A percentile compares a stretch with the other conserved stretches of the same genome.
Conservation (phyloP, 1,284 basidiomycete species). For the Hemileccinum hortonii region DNA sequence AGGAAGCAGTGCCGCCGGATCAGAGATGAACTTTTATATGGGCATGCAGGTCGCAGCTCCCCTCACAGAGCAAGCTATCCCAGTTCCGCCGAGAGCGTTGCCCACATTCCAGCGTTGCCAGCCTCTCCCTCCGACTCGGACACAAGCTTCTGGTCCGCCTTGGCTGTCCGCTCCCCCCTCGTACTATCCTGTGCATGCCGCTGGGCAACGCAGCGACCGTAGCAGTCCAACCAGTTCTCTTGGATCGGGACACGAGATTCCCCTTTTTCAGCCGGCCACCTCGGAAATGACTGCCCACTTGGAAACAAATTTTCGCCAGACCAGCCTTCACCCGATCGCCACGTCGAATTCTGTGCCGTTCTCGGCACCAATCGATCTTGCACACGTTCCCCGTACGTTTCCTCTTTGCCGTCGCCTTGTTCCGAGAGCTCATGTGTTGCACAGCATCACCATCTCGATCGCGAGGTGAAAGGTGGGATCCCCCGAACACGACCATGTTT, state of each 20-base stretch:
- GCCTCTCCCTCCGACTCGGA: neutral
- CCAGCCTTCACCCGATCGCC: neutral
- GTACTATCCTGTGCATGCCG: conserved; percentile 7
- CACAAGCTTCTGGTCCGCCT: neutral
- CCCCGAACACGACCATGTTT: conserved; percentile 9
- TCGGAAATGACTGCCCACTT: neutral
- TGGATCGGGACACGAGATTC: neutral
- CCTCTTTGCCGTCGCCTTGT: neutral
- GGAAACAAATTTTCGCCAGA: neutral
- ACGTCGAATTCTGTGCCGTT: neutral
- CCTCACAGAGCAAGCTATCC: conserved; percentile 5
- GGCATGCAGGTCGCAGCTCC: conserved; percentile 3
- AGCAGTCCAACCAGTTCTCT: neutral
- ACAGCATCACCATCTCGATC: conserved; percentile 12
- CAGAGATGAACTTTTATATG: neutral
- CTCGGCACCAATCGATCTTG: neutral
- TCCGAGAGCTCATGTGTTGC: conserved; percentile 5
- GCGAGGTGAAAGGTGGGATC: conserved; percentile 14
- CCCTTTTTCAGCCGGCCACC: neutral
- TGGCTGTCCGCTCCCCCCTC: conserved; percentile 4
- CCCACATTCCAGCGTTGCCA: neutral
- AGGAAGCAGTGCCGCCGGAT: neutral
- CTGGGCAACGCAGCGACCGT: neutral
- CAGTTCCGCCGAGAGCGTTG: neutral
- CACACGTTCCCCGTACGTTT: conserved; percentile 15